phyloP scores from a whole-genome alignment of 1,139 yeast species.

The Blastobotrys buckinghamii region DNA sequence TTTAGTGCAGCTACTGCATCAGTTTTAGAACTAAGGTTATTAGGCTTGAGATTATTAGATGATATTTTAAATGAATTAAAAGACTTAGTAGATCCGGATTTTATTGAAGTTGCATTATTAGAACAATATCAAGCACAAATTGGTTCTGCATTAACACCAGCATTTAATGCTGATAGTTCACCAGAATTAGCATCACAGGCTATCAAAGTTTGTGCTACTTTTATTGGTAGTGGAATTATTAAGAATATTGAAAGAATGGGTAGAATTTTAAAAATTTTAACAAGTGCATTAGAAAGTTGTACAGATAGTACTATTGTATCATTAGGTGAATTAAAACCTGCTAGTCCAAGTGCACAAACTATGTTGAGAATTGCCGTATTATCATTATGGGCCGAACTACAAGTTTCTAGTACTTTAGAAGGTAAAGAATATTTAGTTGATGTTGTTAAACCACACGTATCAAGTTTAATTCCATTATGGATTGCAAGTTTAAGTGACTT shows the following conservation, averaged over 20 bases:
- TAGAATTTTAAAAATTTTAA: constrained; percentile 63
- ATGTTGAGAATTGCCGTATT: constrained; percentile 65
- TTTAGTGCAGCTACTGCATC: constrained; percentile 79
- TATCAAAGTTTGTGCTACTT: constrained; percentile 70
- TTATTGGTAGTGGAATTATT: constrained; percentile 54
- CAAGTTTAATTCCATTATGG: constrained; percentile 71
- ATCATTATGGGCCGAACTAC: constrained; percentile 85
- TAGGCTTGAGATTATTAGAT: constrained; percentile 66
- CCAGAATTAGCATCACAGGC: constrained; percentile 74
- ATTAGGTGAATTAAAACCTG: constrained; percentile 40
- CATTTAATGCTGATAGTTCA: constrained; percentile 71
- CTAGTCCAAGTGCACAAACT: constrained; percentile 42
- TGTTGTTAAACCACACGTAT: constrained; percentile 55
- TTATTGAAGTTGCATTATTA: constrained; percentile 63
- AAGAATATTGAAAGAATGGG: constrained; percentile 43
- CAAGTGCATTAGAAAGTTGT: constrained; percentile 58
- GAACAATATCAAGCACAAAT: constrained; percentile 96
- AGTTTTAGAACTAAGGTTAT: constrained; percentile 51
- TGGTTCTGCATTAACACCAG: constrained; percentile 83
- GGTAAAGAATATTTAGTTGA: constrained; percentile 36
- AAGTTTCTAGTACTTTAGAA: constrained; percentile 40
- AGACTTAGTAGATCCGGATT: constrained; percentile 62
- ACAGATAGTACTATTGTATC: constrained; percentile 33
- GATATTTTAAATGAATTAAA: constrained; percentile 46
- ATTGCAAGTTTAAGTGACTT: constrained; percentile 66